Evolutionary conservation across 192 early-diverging fungal genomes (phyloP), one percentile per base, ranked within the genome.

Genomic region (Mortierella claussenii): DNA sequence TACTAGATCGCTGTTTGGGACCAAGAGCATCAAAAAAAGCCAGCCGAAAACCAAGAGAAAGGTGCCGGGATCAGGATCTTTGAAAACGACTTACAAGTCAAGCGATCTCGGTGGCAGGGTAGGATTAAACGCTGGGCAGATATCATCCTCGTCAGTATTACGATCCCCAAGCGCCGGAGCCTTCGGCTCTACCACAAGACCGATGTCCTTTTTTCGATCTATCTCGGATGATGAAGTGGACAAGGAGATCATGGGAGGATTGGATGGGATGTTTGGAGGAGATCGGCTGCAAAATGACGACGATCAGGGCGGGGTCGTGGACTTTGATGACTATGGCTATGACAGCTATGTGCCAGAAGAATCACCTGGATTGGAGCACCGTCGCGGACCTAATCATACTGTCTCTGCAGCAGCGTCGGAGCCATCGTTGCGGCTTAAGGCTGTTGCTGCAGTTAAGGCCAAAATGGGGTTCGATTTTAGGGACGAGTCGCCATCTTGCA

Each of bases 221-320:
- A 50, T 73, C 4, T 73, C 69, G 20, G 69, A 73, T 23, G 69
- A 73, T 15, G 69, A 73, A 13, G 55, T 73, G 15, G 69, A 73
- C 40, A 56, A 45, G 42, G 69, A 73, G 46, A 73, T 73, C 27
- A 73, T 73, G 69, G 55, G 60, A 9, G 69, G 69, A 8, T 34
- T 73, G 21, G 45, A 30, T 2, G 45, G 26, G 6, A 31, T 24
- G 8, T 61, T 70, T 56, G 54, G 43, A 2, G 5, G 49, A 1
- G 4, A 37, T 21, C 33, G 20, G 4, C 6, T 2, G 8, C 8
- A 40, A 7, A 40, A 10, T 13, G 37, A 40, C 13, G 13, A 40
- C 8, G 37, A 40, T 40, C 8, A 10, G 13, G 13, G 13, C 37
- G 13, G 37, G 13, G 8, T 10, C 13, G 37, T 17, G 31, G 8